Base-by-base conservation (phyloP, 805 yeast genomes). In the Grigorovia transvaalensis region DNA sequence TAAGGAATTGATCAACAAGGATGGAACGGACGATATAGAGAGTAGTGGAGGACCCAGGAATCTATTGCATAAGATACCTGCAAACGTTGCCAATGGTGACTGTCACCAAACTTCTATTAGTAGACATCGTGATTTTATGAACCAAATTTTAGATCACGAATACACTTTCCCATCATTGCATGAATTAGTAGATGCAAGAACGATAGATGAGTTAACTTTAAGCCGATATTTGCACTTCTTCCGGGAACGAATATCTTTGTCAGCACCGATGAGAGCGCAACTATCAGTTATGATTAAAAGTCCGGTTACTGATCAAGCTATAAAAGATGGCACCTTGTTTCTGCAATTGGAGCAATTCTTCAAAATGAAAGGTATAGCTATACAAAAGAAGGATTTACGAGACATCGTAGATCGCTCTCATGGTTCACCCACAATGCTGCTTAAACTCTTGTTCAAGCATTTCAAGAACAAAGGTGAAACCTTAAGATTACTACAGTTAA, bases 101-200 rank as follows among this genome's bases (percentile, higher is more conserved):
- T 50, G 52, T 29, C 61, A 66, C 15, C 49, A 59, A 40, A 54
- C 56, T 11, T 55, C 62, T 0, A 61, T 74, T 59, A 71, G 64
- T 45, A 53, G 59, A 3, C 90, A 84, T 62, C 73, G 71, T 53
- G 67, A 66, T 33, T 56, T 64, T 42, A 74, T 79, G 76, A 80
- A 76, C 50, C 77, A 77, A 52, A 79, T 83, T 2, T 56, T 71
- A 3, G 73, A 70, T 43, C 65, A 68, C 48, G 70, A 73, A 2
- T 77, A 73, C 54, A 56, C 67, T 27, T 80, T 78, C 56, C 62
- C 67, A 4, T 71, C 53, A 1, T 58, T 53, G 2, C 60, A 62
- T 11, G 67, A 74, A 54, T 56, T 59, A 2, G 58, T 74, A 20
- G 79, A 76, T 57, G 9, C 53, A 3, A 42, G 52, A 0, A 18